Evolutionary conservation across 176 grass and related monocot species (phyloP).

Genomic region (bread wheat (Triticum aestivum)): DNA sequence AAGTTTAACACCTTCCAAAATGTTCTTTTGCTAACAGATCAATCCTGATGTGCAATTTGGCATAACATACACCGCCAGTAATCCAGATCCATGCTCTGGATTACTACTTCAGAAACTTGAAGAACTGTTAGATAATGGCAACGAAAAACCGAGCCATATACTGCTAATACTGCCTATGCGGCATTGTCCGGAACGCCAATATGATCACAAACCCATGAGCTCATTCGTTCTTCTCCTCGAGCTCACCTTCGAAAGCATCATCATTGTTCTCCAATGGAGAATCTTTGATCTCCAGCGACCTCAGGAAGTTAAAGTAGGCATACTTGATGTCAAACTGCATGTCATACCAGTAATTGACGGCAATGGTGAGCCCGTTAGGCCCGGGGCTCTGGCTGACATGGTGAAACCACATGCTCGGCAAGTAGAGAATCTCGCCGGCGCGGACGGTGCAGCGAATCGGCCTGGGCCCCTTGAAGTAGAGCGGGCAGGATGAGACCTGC

Average conservation of each 20-base stretch:
- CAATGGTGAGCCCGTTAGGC: slow-evolving; percentile 74
- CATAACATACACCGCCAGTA: background rate
- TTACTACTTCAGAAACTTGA: background rate
- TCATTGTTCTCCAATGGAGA: background rate
- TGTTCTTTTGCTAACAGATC: background rate
- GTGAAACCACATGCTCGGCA: slow-evolving; percentile 99
- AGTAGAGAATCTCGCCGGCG: slow-evolving; percentile 90
- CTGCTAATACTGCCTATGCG: too few species aligned
- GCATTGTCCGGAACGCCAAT: background rate
- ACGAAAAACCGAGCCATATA: background rate
- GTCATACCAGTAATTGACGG: slow-evolving; percentile 98
- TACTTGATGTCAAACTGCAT: slow-evolving; percentile 99
- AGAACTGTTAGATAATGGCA: background rate
- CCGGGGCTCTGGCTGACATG: slow-evolving; percentile 88
- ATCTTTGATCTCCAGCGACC: slow-evolving; percentile 39
- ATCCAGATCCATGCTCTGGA: background rate
- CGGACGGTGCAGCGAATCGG: slow-evolving; percentile 80
- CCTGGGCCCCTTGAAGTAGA: slow-evolving; percentile 77
- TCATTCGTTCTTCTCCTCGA: background rate
- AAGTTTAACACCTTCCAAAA: background rate
- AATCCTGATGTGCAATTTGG: background rate
- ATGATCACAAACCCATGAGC: background rate
- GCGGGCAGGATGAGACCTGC: slow-evolving; percentile 56
- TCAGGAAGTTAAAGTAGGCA: slow-evolving; percentile 88
- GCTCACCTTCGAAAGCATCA: slow-evolving; percentile 29